Evolutionary conservation across 495 filamentous ascomycete genomes (phyloP).

Genomic region (Neurospora sp.): DNA sequence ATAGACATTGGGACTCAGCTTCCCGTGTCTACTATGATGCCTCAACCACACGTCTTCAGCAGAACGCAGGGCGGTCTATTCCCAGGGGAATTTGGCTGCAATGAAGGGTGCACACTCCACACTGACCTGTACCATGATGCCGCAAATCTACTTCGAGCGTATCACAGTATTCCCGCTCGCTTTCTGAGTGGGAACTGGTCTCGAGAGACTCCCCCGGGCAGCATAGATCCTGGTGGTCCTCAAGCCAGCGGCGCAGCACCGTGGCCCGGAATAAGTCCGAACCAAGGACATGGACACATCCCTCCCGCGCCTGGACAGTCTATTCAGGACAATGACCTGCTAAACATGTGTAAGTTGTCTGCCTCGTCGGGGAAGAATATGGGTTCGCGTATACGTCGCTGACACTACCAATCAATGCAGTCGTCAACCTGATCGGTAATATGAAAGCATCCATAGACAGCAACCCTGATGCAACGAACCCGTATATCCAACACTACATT

Average conservation of each 20-base stretch:
- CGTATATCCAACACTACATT: conserved; percentile 27
- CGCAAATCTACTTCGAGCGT: conserved; percentile 13
- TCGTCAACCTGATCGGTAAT: conserved; percentile 48
- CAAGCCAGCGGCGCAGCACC: neutral
- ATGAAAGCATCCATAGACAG: conserved; percentile 32
- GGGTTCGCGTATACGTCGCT: neutral
- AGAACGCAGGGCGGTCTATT: conserved; percentile 7
- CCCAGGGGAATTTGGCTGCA: conserved; percentile 11
- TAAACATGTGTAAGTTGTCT: conserved; percentile 22
- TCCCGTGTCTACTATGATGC: neutral
- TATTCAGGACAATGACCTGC: conserved; percentile 19
- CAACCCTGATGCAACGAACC: conserved; percentile 25
- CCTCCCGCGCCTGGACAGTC: conserved; percentile 6
- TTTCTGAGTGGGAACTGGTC: conserved; percentile 5
- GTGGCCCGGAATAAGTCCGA: conserved; percentile 6
- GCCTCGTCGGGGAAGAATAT: neutral
- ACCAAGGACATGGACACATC: conserved; percentile 6
- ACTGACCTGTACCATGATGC: conserved; percentile 21
- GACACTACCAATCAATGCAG: conserved; percentile 20
- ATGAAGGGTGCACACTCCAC: conserved; percentile 19
- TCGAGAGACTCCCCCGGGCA: conserved; percentile 6
- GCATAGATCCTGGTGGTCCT: neutral
- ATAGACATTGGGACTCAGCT: conserved; percentile 7
- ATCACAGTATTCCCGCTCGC: conserved; percentile 8
- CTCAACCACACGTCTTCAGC: conserved; percentile 13